Percentiles rank a stretch among this genome's conserved stretches.
phyloP scores from a whole-genome alignment of 495 filamentous ascomycete genomes.

The Zalerion maritima region DNA sequence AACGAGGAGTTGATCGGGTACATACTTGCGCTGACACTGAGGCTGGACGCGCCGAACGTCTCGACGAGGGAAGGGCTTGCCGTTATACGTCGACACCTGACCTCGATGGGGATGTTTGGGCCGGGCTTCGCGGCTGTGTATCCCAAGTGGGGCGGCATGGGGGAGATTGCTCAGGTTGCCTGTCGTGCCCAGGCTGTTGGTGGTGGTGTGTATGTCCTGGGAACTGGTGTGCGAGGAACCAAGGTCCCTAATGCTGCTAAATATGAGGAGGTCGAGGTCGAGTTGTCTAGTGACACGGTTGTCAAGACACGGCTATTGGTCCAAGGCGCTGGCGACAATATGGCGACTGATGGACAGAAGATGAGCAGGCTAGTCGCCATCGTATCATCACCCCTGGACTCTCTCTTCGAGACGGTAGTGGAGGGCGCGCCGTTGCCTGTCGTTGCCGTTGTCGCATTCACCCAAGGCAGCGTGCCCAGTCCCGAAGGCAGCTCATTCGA shows the following conservation, averaged over 20 bases:
- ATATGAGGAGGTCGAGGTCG: conserved; percentile 25
- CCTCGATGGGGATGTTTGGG: conserved; percentile 75
- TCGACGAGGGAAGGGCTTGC: conserved; percentile 48
- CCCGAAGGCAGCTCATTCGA: conserved; percentile 18
- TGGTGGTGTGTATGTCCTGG: conserved; percentile 78
- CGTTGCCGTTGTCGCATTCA: conserved; percentile 60
- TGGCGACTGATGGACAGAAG: conserved; percentile 7
- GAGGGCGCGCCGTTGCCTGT: conserved; percentile 65
- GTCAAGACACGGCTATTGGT: conserved; percentile 45
- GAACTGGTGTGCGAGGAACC: conserved; percentile 30
- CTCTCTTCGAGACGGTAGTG: conserved; percentile 51
- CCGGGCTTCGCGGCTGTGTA: conserved; percentile 73
- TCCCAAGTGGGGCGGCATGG: conserved; percentile 81
- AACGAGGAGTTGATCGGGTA: conserved; percentile 52
- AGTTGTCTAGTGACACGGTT: conserved; percentile 44
- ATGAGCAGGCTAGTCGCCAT: conserved; percentile 41
- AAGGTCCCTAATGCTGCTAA: conserved; percentile 8
- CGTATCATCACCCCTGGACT: conserved; percentile 48
- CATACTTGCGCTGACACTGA: conserved; percentile 66
- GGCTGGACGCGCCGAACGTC: conserved; percentile 38
- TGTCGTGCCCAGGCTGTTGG: conserved; percentile 89
- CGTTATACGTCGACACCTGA: conserved; percentile 64
- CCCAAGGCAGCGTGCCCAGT: conserved; percentile 31
- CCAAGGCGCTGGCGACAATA: conserved; percentile 23
- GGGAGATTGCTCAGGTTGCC: conserved; percentile 85